phyloP scores from a whole-genome alignment of 768 basidiomycete species.

The Rhodocollybia butyracea region DNA sequence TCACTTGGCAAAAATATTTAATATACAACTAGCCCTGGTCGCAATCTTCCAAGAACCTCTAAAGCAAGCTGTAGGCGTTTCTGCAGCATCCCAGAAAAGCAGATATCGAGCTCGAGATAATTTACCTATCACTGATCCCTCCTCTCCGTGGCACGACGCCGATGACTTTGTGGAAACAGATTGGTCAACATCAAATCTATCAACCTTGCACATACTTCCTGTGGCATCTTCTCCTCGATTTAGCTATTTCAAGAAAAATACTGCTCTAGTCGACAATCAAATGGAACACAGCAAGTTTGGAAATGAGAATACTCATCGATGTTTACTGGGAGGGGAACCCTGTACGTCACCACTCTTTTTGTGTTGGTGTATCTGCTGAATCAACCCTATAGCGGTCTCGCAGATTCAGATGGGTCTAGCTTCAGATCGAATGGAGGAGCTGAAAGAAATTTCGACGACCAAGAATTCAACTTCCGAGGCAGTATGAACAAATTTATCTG shows the following conservation, averaged over 20 bases:
- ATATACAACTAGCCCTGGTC: conserved; percentile 44
- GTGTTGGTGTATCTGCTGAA: not conserved
- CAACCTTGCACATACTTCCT: conserved; percentile 66
- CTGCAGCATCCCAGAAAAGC: conserved; percentile 40
- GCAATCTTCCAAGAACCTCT: conserved; percentile 74
- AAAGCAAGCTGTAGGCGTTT: conserved; percentile 54
- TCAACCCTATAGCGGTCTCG: conserved; percentile 45
- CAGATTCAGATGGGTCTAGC: conserved; percentile 65
- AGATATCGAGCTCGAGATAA: conserved; percentile 46
- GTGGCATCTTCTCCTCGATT: conserved; percentile 79
- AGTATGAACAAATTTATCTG: not conserved
- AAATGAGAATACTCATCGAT: conserved; percentile 76
- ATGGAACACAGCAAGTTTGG: conserved; percentile 76
- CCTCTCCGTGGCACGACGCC: conserved; percentile 67
- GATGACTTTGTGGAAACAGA: conserved; percentile 84
- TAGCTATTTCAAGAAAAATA: conserved; percentile 70
- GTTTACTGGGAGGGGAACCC: conserved; percentile 69
- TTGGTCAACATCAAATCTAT: conserved; percentile 51
- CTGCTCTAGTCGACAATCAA: conserved; percentile 35
- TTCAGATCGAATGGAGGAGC: conserved; percentile 46
- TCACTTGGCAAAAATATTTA: not conserved
- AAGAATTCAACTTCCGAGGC: not conserved
- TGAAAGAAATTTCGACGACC: conserved; percentile 23
- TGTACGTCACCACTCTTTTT: conserved; percentile 40
- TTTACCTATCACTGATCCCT: conserved; percentile 38